Evolutionary conservation across 2,329 filamentous ascomycete genomes (phyloP), one percentile per base, ranked within the genome.

Genomic region (Lizonia empirigonia): DNA sequence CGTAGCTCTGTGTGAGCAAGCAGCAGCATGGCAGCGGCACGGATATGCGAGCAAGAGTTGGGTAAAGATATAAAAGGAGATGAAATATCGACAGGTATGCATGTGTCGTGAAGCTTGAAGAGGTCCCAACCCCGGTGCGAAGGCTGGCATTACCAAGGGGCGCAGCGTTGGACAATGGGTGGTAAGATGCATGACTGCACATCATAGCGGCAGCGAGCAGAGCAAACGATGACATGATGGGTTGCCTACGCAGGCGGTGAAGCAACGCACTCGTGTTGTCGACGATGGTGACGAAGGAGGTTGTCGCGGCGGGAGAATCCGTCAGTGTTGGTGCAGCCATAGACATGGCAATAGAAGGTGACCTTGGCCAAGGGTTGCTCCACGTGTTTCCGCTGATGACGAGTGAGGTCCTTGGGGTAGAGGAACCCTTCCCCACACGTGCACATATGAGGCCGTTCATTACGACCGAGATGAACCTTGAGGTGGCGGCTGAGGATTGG

Each of bases 251-350:
- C 41, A 18, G 24, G 19, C 13, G 49, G 49, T 1, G 49, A 52
- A 9, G 49, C 42, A 42, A 44, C 22, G 10, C 42, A 37, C 16
- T 47, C 42, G 41, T 73, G 70, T 40, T 67, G 59, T 13, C 58
- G 69, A 27, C 69, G 64, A 34, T 64, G 60, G 48, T 73, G 70
- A 19, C 70, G 67, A 13, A 64, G 54, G 16, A 72, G 59, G 30
- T 73, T 73, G 47, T 73, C 70, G 22, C 59, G 66, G 16, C 70
- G 65, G 15, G 69, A 70, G 59, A 72, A 72, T 40, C 69, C 68
- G 12, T 64, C 56, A 3, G 46, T 48, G 22, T 68, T 65, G 38
- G 33, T 50, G 49, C 70, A 73, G 2, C 62, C 67, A 12, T 59
- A 53, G 27, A 63, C 50, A 5, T 41, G 32, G 50, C 70, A 73